These are phyloP conservation scores for Spergularia azorica DNA, from an alignment of 179 eudicot species.

Conservation along the genomic window DNA sequence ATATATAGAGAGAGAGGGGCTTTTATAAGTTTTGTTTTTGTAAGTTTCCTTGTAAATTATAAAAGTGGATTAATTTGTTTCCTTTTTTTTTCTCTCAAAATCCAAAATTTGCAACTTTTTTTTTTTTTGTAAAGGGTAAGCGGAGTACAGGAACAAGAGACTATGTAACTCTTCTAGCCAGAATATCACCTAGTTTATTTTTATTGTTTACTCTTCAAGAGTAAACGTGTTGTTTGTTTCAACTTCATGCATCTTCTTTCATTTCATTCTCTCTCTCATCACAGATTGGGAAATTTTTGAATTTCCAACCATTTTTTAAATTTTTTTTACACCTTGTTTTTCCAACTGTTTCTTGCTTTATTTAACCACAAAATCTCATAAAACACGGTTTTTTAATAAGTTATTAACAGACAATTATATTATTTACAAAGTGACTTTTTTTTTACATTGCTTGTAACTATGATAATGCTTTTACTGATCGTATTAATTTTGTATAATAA, in stretches of 20 bases:
- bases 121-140: too few species aligned
- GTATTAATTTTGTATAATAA: too few species aligned
- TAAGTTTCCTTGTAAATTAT: not conserved
- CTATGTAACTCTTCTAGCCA: too few species aligned
- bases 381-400: too few species aligned
- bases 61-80: not conserved
- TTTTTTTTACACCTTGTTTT: not conserved
- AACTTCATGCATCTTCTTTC: constrained; percentile 30
- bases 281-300: constrained; percentile 27
- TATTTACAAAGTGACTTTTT: too few species aligned
- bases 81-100: constrained; percentile 7
- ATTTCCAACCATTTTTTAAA: constrained; percentile 14
- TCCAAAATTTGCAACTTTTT: not conserved
- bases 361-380: too few species aligned
- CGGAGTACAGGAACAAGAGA: too few species aligned
- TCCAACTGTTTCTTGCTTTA: not conserved
- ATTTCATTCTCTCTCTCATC: constrained; percentile 5
- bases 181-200: too few species aligned
- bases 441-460: too few species aligned
- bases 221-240: constrained; percentile 33
- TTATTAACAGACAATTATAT: too few species aligned
- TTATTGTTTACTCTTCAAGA: not conserved
- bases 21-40: not conserved
- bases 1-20: not conserved
- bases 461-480: too few species aligned